phyloP scores from a whole-genome alignment of 371 early-diverging fungal species.

The Lichtheimia ornata region DNA sequence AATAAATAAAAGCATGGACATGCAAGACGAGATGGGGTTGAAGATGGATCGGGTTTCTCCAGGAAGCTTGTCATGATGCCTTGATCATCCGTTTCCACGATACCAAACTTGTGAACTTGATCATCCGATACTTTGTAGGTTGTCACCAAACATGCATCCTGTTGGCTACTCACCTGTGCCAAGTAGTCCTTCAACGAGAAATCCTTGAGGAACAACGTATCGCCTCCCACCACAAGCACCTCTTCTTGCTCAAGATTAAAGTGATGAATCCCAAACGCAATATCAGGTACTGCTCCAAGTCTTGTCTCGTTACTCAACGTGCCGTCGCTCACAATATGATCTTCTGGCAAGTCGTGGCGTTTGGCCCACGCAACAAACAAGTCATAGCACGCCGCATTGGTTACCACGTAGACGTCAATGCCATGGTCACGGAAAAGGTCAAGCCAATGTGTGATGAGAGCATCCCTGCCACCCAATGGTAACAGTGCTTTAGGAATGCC shows the following conservation, averaged over 20 bases:
- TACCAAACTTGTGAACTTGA: constrained; percentile 56
- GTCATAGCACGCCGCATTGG: constrained; percentile 44
- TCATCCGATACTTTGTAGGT: constrained; percentile 45
- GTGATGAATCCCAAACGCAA: constrained; percentile 47
- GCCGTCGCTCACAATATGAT: constrained; percentile 58
- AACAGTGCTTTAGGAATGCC: constrained; percentile 55
- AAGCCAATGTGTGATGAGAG: constrained; percentile 56
- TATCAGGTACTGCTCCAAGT: constrained; percentile 61
- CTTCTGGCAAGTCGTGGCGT: constrained; percentile 31
- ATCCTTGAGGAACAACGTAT: constrained; percentile 59
- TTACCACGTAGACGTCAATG: constrained; percentile 44
- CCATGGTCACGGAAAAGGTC: constrained; percentile 33
- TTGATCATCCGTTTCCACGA: constrained; percentile 42
- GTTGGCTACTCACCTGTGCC: background rate
- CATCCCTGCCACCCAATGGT: constrained; percentile 48
- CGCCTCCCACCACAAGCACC: constrained; percentile 64
- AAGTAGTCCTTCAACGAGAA: constrained; percentile 37
- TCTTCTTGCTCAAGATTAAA: constrained; percentile 25
- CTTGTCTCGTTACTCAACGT: constrained; percentile 53
- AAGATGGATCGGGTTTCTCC: constrained; percentile 56
- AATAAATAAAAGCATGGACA: constrained; percentile 69
- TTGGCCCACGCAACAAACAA: constrained; percentile 55
- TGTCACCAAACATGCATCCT: constrained; percentile 43
- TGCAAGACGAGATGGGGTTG: constrained; percentile 50
- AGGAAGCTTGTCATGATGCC: constrained; percentile 48